Evolutionary conservation across 2,329 filamentous ascomycete genomes (phyloP), one percentile per base, ranked within the genome.

Genomic region (Huntiella bhutanensis): DNA sequence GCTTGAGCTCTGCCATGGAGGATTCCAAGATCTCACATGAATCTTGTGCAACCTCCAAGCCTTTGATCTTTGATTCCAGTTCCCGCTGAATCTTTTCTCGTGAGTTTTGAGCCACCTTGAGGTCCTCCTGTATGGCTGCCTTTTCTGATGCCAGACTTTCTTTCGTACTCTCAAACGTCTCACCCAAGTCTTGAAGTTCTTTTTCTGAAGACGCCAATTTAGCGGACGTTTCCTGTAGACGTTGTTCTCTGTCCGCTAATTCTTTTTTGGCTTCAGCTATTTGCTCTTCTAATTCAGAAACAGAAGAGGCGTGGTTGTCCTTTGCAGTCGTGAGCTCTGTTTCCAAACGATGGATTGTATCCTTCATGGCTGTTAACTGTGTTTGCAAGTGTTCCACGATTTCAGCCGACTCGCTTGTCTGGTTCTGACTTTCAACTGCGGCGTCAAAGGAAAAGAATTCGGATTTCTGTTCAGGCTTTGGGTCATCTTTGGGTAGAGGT

Each of bases 361-460:
- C 13, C 12, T 16, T 13, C 19, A 22, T n/a, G 3, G 19, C 11
- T 11, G 16, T 5, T 41, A 41, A 22, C 13, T 41, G 17, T 8
- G 10, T 28, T 41, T 41, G 17, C 16, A 36, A 11, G 34, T 16
- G 34, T 16, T 36, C 15, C 12, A 36, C 15, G 4, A 15, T 36
- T 11, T 36, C 34, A n/a, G 34, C 12, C 11, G 32, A 13, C 11
- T 43, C 41, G 4, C 3, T 10, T 28, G 17, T 22, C 15, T 32
- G 17, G 33, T 10, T 11, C 19, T 38, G 11, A 53, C 91, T 80
- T 1, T 83, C 82, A 11, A 92, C 69, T 61, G 96, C 88, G 43
- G 80, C 80, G 49, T 96, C 87, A 54, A 86, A 92, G 0, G 86
- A 94, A 62, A 95, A 95, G 61, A 95, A 81, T 42, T 93, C 83